A percentile compares a stretch with the other conserved stretches of the same genome.
Conservation (phyloP, 176 grass and related monocot genomes). For the Phoenix dactylifera region DNA sequence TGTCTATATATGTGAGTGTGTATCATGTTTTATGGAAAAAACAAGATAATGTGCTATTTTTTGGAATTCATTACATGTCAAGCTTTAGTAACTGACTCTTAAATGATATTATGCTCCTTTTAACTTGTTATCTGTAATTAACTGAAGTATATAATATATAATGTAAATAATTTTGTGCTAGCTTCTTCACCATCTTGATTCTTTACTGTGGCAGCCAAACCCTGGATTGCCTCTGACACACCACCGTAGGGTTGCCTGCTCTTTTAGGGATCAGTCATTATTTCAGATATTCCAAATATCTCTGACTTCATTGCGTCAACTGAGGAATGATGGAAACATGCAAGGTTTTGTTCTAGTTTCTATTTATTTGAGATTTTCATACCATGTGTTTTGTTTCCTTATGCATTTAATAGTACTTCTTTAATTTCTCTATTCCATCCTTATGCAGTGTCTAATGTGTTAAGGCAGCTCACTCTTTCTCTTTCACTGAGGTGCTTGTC, state of each 20-base stretch:
- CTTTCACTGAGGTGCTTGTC: conserved; percentile 95
- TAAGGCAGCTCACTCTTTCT: conserved; percentile 68
- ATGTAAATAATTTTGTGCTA: too few relatives aligned
- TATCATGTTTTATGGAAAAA: too few relatives aligned
- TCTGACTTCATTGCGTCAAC: conserved; percentile 78
- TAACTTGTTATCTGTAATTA: too few relatives aligned
- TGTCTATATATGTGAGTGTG: too few relatives aligned
- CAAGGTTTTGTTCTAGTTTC: conserved; percentile 36
- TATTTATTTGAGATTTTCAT: conserved; percentile 14
- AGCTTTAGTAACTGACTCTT: too few relatives aligned
- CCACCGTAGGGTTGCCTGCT: conserved; percentile 67
- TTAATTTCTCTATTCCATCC: conserved; percentile 8
- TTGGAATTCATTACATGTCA: too few relatives aligned
- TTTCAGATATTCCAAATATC: conserved; percentile 99
- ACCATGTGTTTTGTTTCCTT: background rate
- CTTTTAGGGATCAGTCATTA: conserved; percentile 91
- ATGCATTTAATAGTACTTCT: background rate
- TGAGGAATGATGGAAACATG: conserved; percentile 68
- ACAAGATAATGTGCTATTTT: too few relatives aligned
- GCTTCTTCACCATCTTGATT: background rate
- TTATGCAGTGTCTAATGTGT: conserved; percentile 56
- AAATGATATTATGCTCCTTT: too few relatives aligned
- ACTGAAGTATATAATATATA: too few relatives aligned
- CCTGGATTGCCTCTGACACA: conserved; percentile 49
- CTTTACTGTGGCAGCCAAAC: conserved; percentile 33